Base-by-base conservation (phyloP, 2,329 filamentous ascomycete genomes). In the Fusarium sp. region DNA sequence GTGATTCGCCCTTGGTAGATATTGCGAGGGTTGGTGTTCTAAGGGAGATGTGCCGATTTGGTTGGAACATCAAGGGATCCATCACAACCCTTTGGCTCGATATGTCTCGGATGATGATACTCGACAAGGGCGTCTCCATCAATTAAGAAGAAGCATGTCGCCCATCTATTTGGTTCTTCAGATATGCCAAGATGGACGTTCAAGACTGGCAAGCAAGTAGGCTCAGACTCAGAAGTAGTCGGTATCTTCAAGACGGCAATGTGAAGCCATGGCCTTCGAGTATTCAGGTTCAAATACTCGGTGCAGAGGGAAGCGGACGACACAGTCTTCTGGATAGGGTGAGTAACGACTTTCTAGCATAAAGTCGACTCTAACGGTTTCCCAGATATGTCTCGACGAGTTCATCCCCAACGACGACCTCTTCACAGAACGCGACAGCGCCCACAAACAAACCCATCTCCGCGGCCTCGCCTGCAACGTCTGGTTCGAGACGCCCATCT, bases 201-300 rank as follows among this genome's bases (percentile, higher is more conserved):
- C 58, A 74, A 57, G 65, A 73, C 60, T 71, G 72, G 72, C 72
- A 75, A 31, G 68, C 72, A 11, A 68, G 64, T 22, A 41, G 72
- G 5, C 66, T 75, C 43, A 35, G 70, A 22, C 67, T 75, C 59
- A 35, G 70, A 13, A 73, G 69, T 61, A 68, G 67, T 39, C 67
- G 72, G 18, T 75, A 73, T 22, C 37, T 48, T 22, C 68, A 73
- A 14, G 65, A 71, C 24, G 68, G 63, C 45, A 56, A 59, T 22
- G 48, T 52, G 20, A 74, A 65, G 69, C 68, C 65, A 16, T 61
- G 62, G 58, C 74, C 76, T 14, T 75, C 64, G 68, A 64, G 67
- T 33, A 67, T 69, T 48, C 68, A 74, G 22, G 50, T 76, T 43
- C 65, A 78, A 70, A 70, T 78, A 58, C 16, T 58, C n/a, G 31